Evolutionary conservation across 148 eudicot genomes (phyloP).

Genomic region (Rhododendron ovatum): DNA sequence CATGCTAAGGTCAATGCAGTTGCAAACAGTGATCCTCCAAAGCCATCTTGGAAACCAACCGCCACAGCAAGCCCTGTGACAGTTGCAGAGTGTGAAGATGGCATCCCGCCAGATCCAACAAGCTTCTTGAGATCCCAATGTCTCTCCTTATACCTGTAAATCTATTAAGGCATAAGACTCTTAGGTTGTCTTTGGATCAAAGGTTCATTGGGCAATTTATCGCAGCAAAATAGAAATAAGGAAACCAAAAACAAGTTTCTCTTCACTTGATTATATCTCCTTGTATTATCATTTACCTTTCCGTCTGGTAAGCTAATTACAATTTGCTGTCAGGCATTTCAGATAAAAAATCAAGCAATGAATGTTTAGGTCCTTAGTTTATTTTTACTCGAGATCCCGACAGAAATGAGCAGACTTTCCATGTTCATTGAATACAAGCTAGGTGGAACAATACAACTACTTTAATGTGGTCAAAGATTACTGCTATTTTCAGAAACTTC

Average conservation of each 20-base stretch:
- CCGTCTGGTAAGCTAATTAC: slow-evolving; percentile 6
- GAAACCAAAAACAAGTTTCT: background rate
- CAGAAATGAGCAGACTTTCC: background rate
- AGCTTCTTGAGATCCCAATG: slow-evolving; percentile 82
- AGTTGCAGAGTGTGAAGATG: slow-evolving; percentile 96
- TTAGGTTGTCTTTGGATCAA: slow-evolving; percentile 12
- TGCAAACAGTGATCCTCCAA: slow-evolving; percentile 78
- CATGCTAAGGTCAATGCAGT: slow-evolving; percentile 66
- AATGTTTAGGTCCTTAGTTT: background rate
- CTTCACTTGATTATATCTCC: background rate
- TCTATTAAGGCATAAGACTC: slow-evolving; percentile 42
- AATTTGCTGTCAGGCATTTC: background rate
- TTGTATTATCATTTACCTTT: background rate
- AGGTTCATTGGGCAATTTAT: background rate
- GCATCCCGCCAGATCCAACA: slow-evolving; percentile 97
- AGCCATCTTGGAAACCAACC: slow-evolving; percentile 73
- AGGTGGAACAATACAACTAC: background rate
- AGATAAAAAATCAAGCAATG: background rate
- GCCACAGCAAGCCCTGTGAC: slow-evolving; percentile 83
- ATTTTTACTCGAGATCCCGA: background rate
- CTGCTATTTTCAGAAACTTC: background rate
- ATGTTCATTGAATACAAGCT: background rate
- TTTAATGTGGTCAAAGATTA: background rate
- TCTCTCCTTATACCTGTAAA: slow-evolving; percentile 84
- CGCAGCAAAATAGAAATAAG: background rate